Conservation (phyloP, 371 early-diverging fungal species). For the Quaeritorhiza haematococci region DNA sequence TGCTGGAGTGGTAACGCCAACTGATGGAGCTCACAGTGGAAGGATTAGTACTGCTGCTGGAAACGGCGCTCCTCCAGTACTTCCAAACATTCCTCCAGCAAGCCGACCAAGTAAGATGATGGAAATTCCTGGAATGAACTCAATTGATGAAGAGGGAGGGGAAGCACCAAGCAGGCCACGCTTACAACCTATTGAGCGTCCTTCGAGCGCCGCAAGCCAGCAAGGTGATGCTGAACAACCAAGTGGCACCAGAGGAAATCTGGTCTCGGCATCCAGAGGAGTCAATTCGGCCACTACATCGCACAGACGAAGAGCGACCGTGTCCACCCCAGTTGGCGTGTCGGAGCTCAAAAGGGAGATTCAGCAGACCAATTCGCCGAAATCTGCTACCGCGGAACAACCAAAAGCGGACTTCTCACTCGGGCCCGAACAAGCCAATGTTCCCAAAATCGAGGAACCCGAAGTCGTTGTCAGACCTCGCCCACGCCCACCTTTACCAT, state of each 20-base stretch:
- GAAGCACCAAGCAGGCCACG: too few relatives aligned
- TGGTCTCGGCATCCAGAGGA: too few relatives aligned
- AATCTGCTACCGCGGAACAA: background rate
- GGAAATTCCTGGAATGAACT: background rate
- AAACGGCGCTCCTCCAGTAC: background rate
- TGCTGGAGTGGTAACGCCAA: background rate
- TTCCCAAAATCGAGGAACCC: background rate
- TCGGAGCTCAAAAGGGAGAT: conserved; percentile 28
- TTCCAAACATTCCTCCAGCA: background rate
- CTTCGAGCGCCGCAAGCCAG: too few relatives aligned
- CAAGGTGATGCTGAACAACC: too few relatives aligned
- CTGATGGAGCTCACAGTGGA: too few relatives aligned
- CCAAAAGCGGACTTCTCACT: background rate
- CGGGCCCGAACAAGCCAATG: background rate
- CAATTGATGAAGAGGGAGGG: background rate
- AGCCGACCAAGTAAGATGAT: background rate
- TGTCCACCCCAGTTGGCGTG: conserved; percentile 25
- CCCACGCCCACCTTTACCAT: background rate
- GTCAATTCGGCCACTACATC: background rate
- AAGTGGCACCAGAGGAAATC: too few relatives aligned
- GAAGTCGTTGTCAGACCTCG: conserved; percentile 8
- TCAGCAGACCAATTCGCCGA: background rate
- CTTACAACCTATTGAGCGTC: too few relatives aligned
- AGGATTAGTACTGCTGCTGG: too few relatives aligned
- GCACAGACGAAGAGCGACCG: conserved; percentile 21